Base-by-base conservation (phyloP, 164 flowering plant genomes). In the Umbilicus rupestris region DNA sequence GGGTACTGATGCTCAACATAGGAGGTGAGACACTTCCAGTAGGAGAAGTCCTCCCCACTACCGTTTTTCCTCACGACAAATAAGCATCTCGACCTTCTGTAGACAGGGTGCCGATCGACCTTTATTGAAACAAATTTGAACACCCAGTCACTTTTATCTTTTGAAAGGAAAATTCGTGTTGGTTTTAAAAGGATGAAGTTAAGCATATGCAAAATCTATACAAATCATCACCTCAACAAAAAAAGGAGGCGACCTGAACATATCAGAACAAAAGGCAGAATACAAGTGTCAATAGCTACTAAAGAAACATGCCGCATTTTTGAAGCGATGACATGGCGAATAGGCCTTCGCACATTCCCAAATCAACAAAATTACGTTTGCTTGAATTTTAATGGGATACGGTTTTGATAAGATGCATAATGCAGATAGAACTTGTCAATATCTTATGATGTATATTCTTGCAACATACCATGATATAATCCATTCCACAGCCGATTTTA, bases 11-110 rank as follows among this genome's bases (percentile, higher is more conserved):
- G 86, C 66, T 79, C 78, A 69, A 90, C 82, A 62, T 89, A 70
- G 28, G 92, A 96, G 74, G 86, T 87, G 66, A 90, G 82, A 82
- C 98, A 94, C 78, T 94, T 94, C 96, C 95, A 84, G 70, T 85
- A 94, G 2, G 98, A 94, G 73, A 94, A 89, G 73, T 94, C 98
- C 39, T 86, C 85, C 45, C 73, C 8, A 66, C 77, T 78, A 15
- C 97, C 96, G 71, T 90, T 93, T 72, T 82, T 90, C 41, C 87
- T 86, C 58, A 84, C 91, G 58, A 94, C 86, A 81, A 94, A 94
- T 73, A 94, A 78, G 69, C 98, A 94, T n/a, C 91, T 76, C 0
- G 98, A 94, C 33, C 58, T 73, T 64, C 76, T 81, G 70, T 86
- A 94, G 50, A 87, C 85, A 31, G 97, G 97, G 76, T 90, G 98